These are phyloP conservation scores for Claviceps arundinis DNA, from an alignment of 2,329 filamentous ascomycete species.

Conservation along the genomic window DNA sequence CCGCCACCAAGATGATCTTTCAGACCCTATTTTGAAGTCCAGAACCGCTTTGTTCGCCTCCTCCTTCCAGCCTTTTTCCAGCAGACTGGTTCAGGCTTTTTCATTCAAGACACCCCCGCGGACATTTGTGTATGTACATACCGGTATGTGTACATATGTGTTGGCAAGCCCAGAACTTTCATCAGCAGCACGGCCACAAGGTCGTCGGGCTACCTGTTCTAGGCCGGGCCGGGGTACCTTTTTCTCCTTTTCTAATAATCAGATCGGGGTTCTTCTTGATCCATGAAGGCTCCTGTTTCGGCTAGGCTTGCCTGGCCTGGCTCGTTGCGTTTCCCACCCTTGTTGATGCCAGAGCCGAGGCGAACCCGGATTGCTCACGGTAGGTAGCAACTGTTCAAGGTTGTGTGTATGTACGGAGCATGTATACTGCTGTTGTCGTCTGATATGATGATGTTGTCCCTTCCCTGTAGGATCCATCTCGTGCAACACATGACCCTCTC, in stretches of 20 bases:
- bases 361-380: too few relatives aligned
- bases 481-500: too few relatives aligned
- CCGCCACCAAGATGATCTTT: slow-evolving; percentile 13
- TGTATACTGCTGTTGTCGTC: too few relatives aligned
- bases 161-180: too few relatives aligned
- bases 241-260: not conserved
- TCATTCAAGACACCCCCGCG: not conserved
- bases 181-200: too few relatives aligned
- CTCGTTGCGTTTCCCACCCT: not conserved
- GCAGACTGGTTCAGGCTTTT: not conserved
- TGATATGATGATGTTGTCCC: too few relatives aligned
- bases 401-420: too few relatives aligned
- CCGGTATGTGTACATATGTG: not conserved
- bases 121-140: not conserved
- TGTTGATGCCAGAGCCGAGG: not conserved
- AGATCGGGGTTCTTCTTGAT: not conserved
- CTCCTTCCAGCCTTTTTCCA: not conserved
- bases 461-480: too few relatives aligned
- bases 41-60: slow-evolving; percentile 1
- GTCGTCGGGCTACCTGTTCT: slow-evolving; percentile 2
- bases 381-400: too few relatives aligned
- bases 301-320: not conserved
- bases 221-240: not conserved
- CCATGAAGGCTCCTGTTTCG: not conserved
- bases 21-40: slow-evolving; percentile 5